Evolutionary conservation across 106 monocot species (phyloP), one percentile per base, ranked within the genome.

Genomic region (Platanthera guangdongensis): DNA sequence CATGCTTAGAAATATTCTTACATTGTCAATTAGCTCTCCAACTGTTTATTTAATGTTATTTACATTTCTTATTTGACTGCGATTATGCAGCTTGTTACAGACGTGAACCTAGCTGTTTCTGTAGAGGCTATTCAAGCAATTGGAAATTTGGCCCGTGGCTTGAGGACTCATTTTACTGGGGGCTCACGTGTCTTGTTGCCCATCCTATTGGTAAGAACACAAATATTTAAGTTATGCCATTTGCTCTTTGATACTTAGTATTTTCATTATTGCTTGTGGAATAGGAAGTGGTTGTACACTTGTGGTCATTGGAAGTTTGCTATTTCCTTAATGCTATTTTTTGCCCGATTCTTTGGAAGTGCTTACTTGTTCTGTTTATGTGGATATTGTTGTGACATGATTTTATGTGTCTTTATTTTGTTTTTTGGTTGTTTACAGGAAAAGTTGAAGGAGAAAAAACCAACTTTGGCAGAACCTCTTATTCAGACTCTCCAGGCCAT

Each of bases 401-500:
- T 5, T 32, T 65, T 65, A 65, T 8, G 5, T 65, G 7, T 65
- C 11, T 65, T 8, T 65, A 9, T 8, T 57, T 39, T 59, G 8
- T 76, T 22, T 75, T 73, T 73, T 71, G 67, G n/a, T 74, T 60
- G 16, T 83, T 64, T 76, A 84, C 81, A 99, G 99, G 99, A 99
- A 84, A 99, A 99, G 52, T 70, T 99, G 69, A 99, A 99, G 81
- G 99, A 99, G 80, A 99, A 99, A 73, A 99, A 90, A 79, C 92
- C 82, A 50, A 75, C 75, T 77, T 14, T 87, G 76, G 57, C 77
- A 3, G 99, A 99, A 7, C 94, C 94, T 55, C 90, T 99, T 62
- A 85, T 73, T 75, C 94, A 90, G 68, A 88, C 99, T 14, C 94
- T 99, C 71, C 99, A 99, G 79, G 59, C 90, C 25, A 81, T 99